phyloP scores from a whole-genome alignment of 2,329 filamentous ascomycete genomes.

The Acrocalymma vagum region DNA sequence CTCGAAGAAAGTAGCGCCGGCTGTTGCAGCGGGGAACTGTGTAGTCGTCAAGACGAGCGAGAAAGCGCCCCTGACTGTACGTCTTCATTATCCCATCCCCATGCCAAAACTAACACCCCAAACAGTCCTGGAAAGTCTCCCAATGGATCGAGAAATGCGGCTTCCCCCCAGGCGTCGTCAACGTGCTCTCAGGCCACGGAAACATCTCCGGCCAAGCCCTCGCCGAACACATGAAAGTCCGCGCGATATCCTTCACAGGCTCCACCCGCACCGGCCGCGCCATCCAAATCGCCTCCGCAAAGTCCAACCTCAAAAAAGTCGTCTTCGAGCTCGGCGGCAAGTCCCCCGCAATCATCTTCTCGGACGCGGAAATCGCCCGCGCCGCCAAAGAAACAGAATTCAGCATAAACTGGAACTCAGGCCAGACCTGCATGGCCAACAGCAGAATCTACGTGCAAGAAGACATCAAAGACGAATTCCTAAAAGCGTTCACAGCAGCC shows the following conservation, averaged over 20 bases:
- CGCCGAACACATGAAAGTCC: slow-evolving; percentile 80
- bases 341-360: slow-evolving; percentile 82
- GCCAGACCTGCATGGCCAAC: slow-evolving; percentile 68
- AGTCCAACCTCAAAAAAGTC: slow-evolving; percentile 83
- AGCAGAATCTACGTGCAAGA: slow-evolving; percentile 65
- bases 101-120: not conserved
- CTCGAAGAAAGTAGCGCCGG: slow-evolving; percentile 33
- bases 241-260: slow-evolving; percentile 83
- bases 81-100: too few species aligned
- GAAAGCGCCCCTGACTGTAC: slow-evolving; percentile 71
- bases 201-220: slow-evolving; percentile 78
- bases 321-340: slow-evolving; percentile 87
- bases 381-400: slow-evolving; percentile 63
- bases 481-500: slow-evolving; percentile 22
- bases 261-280: slow-evolving; percentile 86
- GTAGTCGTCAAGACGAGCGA: slow-evolving; percentile 39
- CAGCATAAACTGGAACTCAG: slow-evolving; percentile 63
- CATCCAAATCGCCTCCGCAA: slow-evolving; percentile 74
- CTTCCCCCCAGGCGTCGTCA: slow-evolving; percentile 81
- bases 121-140: slow-evolving; percentile 77
- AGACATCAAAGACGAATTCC: slow-evolving; percentile 52
- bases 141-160: slow-evolving; percentile 80
- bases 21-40: slow-evolving; percentile 34
- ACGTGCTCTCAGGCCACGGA: slow-evolving; percentile 80
- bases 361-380: slow-evolving; percentile 80